Conservation (phyloP, 805 yeast genomes). For the Kuraishia hungarica region DNA sequence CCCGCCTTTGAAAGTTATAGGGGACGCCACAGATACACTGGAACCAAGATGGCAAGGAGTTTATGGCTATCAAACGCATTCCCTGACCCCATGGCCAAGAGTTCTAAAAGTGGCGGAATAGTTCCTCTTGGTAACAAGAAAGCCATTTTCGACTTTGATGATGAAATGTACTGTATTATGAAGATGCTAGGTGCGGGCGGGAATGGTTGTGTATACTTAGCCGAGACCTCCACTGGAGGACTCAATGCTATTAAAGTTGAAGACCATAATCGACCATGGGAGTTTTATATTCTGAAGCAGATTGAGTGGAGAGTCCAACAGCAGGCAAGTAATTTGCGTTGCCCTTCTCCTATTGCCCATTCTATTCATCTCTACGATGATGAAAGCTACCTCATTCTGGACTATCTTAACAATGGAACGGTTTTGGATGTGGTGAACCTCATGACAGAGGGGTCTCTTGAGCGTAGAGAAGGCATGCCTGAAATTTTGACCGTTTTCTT, state of each 20-base stretch:
- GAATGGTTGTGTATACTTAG: conserved; percentile 65
- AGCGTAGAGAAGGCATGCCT: conserved; percentile 35
- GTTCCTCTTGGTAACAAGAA: conserved; percentile 18
- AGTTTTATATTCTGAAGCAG: conserved; percentile 61
- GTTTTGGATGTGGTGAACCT: conserved; percentile 57
- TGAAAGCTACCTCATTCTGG: conserved; percentile 60
- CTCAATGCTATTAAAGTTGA: conserved; percentile 67
- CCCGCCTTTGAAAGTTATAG: background rate
- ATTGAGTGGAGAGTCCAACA: conserved; percentile 32
- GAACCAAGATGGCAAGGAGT: background rate
- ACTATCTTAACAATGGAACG: conserved; percentile 65
- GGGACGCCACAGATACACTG: background rate
- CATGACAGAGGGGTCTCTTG: conserved; percentile 39
- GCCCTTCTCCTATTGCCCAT: conserved; percentile 21
- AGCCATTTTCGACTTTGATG: conserved; percentile 35
- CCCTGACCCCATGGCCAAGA: conserved; percentile 10
- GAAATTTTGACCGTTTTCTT: conserved; percentile 58
- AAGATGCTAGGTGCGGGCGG: conserved; percentile 74
- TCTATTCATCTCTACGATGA: conserved; percentile 50
- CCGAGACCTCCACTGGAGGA: conserved; percentile 49
- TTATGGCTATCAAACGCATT: background rate
- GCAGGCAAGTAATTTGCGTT: background rate
- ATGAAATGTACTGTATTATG: conserved; percentile 37
- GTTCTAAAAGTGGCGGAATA: background rate
- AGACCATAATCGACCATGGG: conserved; percentile 66